Base-by-base conservation (phyloP, 1,284 basidiomycete genomes). In the Leucoagaricus sp. region DNA sequence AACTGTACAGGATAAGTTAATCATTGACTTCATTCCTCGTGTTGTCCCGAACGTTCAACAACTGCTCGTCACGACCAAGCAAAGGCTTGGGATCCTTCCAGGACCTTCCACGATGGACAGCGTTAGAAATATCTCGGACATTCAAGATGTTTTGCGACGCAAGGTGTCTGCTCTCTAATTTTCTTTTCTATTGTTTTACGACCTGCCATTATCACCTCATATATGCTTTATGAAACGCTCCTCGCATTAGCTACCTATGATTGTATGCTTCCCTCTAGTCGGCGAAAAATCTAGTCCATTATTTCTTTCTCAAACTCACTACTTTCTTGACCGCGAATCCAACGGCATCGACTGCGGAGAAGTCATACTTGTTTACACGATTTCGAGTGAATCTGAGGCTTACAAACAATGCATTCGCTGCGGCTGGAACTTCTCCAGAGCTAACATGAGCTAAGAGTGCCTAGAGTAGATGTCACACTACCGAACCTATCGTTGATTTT, bases 1-100 rank as follows among this genome's bases (percentile, higher is more conserved):
- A 38, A 53, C 50, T 44, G 48, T 63, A 15, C 61, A 89, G 87
- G 89, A 93, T 69, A 87, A 87, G 61, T 77, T 92, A 26, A 91
- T 93, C 61, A 82, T 87, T 26, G 87, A 90, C 49, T 93, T 91
- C 69, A 83, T 88, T 57, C 82, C 86, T 31, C 85, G 89, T 46
- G 89, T 93, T 48, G 76, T 93, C 52, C 88, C 89, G 29, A 89
- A 80, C 61, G 89, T 92, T 48, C 87, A 89, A 67, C 78, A 81
- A 57, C 85, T 84, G 68, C 74, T 93, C 58, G 86, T 87, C 66
- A 84, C 84, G 40, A 90, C 87, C 57, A 89, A 89, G 70, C 87
- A 89, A 67, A 84, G 90, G 50, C 78, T 91, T 40, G 78, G 81
- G 17, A 87, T 91, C 62, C 80, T 91, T 62, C 89, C 90, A 55